These are phyloP conservation scores for Candida qinlingensis DNA, from an alignment of 805 yeast species.

Conservation along the genomic window DNA sequence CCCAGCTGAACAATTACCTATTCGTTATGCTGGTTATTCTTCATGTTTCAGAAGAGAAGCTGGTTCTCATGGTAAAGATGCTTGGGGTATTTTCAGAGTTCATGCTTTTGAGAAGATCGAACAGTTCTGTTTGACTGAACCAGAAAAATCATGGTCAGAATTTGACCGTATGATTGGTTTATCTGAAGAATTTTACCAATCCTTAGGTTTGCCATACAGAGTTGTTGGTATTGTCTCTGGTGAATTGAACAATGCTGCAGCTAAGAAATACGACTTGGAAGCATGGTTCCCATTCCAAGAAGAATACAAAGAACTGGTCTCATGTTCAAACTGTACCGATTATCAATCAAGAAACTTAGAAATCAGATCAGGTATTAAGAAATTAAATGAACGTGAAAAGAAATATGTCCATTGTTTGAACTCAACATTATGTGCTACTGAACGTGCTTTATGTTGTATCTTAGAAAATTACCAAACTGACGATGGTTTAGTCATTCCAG, in stretches of 20 bases:
- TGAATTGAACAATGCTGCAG: constrained; percentile 98
- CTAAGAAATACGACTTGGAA: constrained; percentile 96
- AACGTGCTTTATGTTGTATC: constrained; percentile 96
- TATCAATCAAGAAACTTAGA: constrained; percentile 98
- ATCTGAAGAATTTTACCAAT: constrained; percentile 90
- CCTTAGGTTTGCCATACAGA: constrained; percentile 90
- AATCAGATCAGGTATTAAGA: constrained; percentile 97
- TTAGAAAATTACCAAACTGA: constrained; percentile 97
- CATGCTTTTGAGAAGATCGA: constrained; percentile 98
- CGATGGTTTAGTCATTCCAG: constrained; percentile 90
- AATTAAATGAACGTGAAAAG: constrained; percentile 91
- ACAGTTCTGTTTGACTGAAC: constrained; percentile 93
- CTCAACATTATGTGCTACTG: constrained; percentile 95
- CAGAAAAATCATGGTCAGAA: constrained; percentile 97
- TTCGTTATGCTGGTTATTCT: constrained; percentile 95
- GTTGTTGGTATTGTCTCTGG: constrained; percentile 98
- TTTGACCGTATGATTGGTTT: constrained; percentile 90
- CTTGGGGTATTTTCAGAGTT: constrained; percentile 99
- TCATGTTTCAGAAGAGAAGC: constrained; percentile 99
- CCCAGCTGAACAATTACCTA: constrained; percentile 94
- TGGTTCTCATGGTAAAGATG: constrained; percentile 98
- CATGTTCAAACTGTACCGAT: constrained; percentile 99
- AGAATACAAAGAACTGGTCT: constrained; percentile 96
- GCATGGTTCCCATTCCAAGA: constrained; percentile 99
- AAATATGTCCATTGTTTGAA: constrained; percentile 97